A percentile compares a stretch with the other conserved stretches of the same genome.
phyloP scores from a whole-genome alignment of 768 basidiomycete species.

The Suillus cothurnatus region DNA sequence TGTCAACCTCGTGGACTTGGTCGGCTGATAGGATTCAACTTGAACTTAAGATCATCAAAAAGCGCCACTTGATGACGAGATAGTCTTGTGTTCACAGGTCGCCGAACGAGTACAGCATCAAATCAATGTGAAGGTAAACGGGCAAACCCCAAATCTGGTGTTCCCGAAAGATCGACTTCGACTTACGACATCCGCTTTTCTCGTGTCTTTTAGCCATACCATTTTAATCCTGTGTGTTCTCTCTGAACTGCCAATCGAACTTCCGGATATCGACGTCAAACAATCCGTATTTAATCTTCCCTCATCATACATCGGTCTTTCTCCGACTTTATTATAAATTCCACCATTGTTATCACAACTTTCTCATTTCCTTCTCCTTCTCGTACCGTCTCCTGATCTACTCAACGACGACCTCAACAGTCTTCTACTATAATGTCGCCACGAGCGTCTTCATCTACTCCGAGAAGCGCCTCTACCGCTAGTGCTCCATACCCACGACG shows the following conservation, averaged over 20 bases:
- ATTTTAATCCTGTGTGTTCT: conserved; percentile 13
- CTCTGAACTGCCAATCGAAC: conserved; percentile 18
- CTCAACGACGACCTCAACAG: not conserved
- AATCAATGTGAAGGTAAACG: not conserved
- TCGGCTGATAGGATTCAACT: not conserved
- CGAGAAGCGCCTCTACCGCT: conserved; percentile 30
- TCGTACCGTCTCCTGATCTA: conserved; percentile 1
- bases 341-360: conserved; percentile 1
- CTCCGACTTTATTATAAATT: conserved; percentile 26
- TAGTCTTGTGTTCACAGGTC: not conserved
- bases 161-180: conserved; percentile 30
- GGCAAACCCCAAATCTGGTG: conserved; percentile 22
- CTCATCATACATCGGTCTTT: conserved; percentile 16
- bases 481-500: conserved; percentile 46
- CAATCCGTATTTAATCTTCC: conserved; percentile 19
- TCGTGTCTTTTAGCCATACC: conserved; percentile 34
- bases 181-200: conserved; percentile 39
- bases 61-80: not conserved
- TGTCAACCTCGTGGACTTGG: not conserved
- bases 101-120: not conserved
- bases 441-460: conserved; percentile 42
- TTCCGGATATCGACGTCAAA: conserved; percentile 33
- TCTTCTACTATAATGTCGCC: conserved; percentile 55
- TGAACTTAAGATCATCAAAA: not conserved
- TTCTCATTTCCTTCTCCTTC: conserved; percentile 32